Evolutionary conservation across 768 basidiomycete species (phyloP).

Genomic region (Russula dissimulans): DNA sequence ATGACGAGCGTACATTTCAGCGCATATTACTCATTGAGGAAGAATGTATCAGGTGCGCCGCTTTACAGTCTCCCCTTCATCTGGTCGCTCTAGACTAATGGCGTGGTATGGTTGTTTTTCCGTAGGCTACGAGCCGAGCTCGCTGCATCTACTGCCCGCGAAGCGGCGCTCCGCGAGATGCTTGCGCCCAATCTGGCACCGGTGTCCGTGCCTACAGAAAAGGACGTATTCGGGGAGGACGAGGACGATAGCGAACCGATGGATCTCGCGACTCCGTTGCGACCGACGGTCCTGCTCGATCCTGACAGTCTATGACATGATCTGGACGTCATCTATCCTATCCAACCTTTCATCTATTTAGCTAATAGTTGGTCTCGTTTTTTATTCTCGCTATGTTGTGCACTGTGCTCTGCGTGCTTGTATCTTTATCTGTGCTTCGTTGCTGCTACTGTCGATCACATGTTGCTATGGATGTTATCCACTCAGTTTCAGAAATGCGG

Average conservation of each 20-base stretch:
- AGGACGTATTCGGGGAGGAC: constrained; percentile 1
- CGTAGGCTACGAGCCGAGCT: constrained; percentile 16
- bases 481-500: not conserved
- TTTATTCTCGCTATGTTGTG: not conserved
- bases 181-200: not conserved
- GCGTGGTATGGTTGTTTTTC: not conserved
- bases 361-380: not conserved
- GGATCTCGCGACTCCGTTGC: constrained; percentile 20
- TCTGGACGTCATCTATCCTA: not conserved
- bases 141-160: constrained; percentile 11
- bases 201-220: not conserved
- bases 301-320: constrained; percentile 1
- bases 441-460: not conserved
- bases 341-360: not conserved
- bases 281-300: constrained; percentile 11
- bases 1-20: not conserved
- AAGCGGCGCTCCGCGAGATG: constrained; percentile 10
- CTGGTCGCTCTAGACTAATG: not conserved
- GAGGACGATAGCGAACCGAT: constrained; percentile 13
- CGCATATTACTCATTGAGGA: constrained; percentile 15
- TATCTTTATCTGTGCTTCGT: not conserved
- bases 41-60: constrained; percentile 18
- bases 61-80: not conserved
- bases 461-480: not conserved
- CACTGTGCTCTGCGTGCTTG: not conserved